These are phyloP conservation scores for Ustilago hordei DNA, from an alignment of 1,284 basidiomycete genomes.

Conservation along the genomic window DNA sequence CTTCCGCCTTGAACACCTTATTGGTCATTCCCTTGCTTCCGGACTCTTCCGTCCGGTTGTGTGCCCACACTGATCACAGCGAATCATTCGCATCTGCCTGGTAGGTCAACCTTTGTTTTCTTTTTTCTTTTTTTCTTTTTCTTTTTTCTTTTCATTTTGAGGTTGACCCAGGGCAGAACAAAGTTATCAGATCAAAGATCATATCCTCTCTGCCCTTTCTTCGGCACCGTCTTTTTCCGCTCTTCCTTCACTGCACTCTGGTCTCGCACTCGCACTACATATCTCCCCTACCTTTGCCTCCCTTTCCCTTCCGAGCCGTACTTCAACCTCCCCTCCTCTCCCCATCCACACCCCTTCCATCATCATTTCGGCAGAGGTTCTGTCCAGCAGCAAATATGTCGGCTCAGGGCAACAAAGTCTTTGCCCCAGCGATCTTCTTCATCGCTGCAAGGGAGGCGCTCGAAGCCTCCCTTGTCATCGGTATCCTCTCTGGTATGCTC, in stretches of 20 bases:
- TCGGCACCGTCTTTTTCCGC: conserved; percentile 10
- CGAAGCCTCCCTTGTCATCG: conserved; percentile 66
- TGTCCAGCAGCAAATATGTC: conserved; percentile 14
- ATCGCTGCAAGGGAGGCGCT: conserved; percentile 66
- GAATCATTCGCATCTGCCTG: not conserved
- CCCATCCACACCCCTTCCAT: not conserved
- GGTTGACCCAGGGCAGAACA: not conserved
- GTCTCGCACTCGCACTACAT: conserved; percentile 3
- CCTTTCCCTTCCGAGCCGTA: not conserved
- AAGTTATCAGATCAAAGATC: conserved; percentile 37
- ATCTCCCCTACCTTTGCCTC: conserved; percentile 1
- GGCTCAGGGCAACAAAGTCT: conserved; percentile 62
- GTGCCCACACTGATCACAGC: conserved; percentile 16
- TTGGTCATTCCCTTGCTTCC: conserved; percentile 15
- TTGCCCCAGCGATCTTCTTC: conserved; percentile 68
- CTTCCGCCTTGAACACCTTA: conserved; percentile 6
- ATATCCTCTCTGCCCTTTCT: conserved; percentile 3
- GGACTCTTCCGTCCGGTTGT: conserved; percentile 12
- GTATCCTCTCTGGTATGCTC: conserved; percentile 65
- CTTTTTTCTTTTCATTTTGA: not conserved
- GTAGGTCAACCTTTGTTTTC: not conserved
- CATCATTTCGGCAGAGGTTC: not conserved
- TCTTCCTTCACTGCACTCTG: not conserved
- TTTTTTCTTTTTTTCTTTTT: too few relatives aligned
- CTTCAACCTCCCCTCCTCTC: conserved; percentile 3